Evolutionary conservation across 2,329 filamentous ascomycete species (phyloP).

Genomic region (Cladophialophora chaetospira): DNA sequence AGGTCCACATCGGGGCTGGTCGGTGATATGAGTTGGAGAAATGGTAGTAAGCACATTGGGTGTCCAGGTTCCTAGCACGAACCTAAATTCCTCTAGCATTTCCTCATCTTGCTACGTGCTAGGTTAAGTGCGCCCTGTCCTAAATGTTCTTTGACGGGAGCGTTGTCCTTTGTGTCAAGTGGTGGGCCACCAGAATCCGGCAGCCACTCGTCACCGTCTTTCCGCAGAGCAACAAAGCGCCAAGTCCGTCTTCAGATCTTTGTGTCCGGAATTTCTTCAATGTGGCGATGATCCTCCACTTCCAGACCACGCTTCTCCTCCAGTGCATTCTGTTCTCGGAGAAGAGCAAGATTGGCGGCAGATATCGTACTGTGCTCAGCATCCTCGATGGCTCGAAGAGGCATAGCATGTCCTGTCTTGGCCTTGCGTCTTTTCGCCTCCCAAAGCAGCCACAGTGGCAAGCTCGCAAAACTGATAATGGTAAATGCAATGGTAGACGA

Average conservation of each 20-base stretch:
- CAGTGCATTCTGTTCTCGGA: constrained; percentile 15
- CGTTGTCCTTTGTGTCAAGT: no score
- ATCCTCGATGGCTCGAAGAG: constrained; percentile 28
- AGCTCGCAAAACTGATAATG: constrained; percentile 23
- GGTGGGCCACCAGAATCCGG: no score
- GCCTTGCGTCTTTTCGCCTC: constrained; percentile 25
- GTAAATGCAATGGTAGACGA: constrained; percentile 23
- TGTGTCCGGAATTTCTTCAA: constrained; percentile 14
- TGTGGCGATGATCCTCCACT: constrained; percentile 3
- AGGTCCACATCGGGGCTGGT: no score
- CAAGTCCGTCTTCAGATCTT: not conserved
- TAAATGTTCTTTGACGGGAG: no score
- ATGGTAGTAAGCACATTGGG: no score
- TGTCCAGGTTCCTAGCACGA: no score
- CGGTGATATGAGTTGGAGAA: no score
- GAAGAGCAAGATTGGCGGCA: constrained; percentile 7
- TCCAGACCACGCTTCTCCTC: constrained; percentile 10
- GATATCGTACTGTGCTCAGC: constrained; percentile 16
- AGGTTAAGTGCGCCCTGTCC: no score
- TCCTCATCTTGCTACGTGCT: no score
- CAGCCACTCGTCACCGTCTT: no score
- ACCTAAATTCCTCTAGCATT: no score
- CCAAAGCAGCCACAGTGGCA: constrained; percentile 27
- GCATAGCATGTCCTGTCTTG: constrained; percentile 31
- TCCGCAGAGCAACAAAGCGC: no score